Conservation (phyloP, 2,329 filamentous ascomycete species). For the Stagonosporopsis rhizophila region DNA sequence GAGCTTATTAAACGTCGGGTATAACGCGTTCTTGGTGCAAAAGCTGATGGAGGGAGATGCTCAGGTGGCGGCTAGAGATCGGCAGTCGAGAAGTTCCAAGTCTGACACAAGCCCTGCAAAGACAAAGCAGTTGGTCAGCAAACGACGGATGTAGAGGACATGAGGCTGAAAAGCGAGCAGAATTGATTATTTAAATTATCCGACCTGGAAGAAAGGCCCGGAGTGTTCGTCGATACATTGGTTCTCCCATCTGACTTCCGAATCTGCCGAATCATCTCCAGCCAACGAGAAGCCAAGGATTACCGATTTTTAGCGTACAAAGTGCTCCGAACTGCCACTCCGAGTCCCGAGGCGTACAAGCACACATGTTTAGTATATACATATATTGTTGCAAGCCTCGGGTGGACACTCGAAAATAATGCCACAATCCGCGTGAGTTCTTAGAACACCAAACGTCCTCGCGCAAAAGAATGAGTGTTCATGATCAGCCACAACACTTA, state of each 20-base stretch:
- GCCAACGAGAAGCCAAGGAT: conserved; percentile 11
- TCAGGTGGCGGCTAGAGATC: conserved; percentile 17
- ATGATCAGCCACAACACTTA: neutral
- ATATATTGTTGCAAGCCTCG: too few species aligned
- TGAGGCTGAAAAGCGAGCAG: conserved; percentile 7
- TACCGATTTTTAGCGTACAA: conserved; percentile 7
- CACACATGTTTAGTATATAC: neutral
- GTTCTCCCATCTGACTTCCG: conserved; percentile 7
- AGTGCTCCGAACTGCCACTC: conserved; percentile 14
- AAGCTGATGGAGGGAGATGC: conserved; percentile 9
- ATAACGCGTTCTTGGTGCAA: conserved; percentile 15
- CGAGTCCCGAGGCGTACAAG: conserved; percentile 4
- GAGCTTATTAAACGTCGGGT: conserved; percentile 17
- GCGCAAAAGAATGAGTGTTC: too few species aligned
- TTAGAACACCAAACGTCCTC: neutral
- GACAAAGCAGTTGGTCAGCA: conserved; percentile 4
- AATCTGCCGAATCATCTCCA: conserved; percentile 19
- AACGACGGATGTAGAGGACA: neutral
- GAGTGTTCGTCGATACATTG: conserved; percentile 8
- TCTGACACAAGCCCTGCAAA: neutral
- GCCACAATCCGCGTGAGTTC: neutral
- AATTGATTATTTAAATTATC: conserved; percentile 16
- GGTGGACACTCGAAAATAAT: neutral
- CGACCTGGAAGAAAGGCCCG: conserved; percentile 9
- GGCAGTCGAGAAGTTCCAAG: conserved; percentile 6